Conservation (phyloP, 768 basidiomycete genomes). For the Kondoa subrosea region DNA sequence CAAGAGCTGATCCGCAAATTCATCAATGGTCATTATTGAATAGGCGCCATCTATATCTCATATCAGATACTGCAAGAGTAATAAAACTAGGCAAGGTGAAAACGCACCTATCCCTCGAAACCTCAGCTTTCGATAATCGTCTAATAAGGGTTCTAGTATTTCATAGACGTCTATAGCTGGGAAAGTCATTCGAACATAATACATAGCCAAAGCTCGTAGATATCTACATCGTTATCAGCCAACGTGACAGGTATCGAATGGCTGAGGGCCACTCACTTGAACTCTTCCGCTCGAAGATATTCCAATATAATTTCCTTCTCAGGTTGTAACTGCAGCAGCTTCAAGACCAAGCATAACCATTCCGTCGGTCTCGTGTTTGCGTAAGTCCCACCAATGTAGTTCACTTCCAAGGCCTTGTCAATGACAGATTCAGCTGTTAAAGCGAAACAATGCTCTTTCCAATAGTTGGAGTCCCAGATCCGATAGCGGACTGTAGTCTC, state of each 20-base stretch:
- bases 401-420: conserved; percentile 72
- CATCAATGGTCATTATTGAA: conserved; percentile 70
- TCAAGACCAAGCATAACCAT: conserved; percentile 79
- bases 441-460: conserved; percentile 99
- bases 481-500: conserved; percentile 91
- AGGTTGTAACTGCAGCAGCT: conserved; percentile 89
- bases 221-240: conserved; percentile 41
- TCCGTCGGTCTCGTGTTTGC: conserved; percentile 87
- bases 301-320: conserved; percentile 94
- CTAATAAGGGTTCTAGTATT: conserved; percentile 77
- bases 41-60: conserved; percentile 54
- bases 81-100: not conserved
- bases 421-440: conserved; percentile 86
- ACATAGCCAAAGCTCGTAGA: conserved; percentile 72
- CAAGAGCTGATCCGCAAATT: conserved; percentile 69
- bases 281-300: conserved; percentile 89
- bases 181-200: conserved; percentile 94
- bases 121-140: conserved; percentile 81
- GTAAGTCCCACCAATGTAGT: conserved; percentile 78
- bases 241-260: not conserved
- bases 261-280: conserved; percentile 94
- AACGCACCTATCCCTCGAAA: conserved; percentile 56
- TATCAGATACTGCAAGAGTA: not conserved
- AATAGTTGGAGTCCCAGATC: conserved; percentile 84
- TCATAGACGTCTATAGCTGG: conserved; percentile 78